Percentiles rank a stretch among this genome's conserved stretches.
Evolutionary conservation across 31 red algal species (phyloP).

Genomic region (Odonthalia washingtoniensis): DNA sequence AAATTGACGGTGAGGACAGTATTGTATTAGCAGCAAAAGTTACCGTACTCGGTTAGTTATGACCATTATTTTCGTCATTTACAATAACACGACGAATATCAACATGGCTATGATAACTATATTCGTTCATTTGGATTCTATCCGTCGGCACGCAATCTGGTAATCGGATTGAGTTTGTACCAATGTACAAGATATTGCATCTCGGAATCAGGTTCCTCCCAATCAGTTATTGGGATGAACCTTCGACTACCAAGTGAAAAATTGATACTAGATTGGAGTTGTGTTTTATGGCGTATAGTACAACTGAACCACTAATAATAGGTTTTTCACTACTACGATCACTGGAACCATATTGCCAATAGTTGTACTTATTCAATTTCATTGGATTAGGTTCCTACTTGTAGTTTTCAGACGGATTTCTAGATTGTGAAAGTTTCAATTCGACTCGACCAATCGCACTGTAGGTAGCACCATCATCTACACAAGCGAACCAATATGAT

Average conservation of each 20-base stretch:
- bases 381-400: not conserved
- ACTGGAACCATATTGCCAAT: not conserved
- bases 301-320: not conserved
- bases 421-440: not conserved
- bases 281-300: not conserved
- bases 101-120: not conserved
- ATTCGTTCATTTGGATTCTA: not conserved
- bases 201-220: not conserved
- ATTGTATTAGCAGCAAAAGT: too few relatives aligned
- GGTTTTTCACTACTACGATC: not conserved
- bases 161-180: not conserved
- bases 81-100: too few relatives aligned
- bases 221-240: not conserved
- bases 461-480: not conserved
- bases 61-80: too few relatives aligned
- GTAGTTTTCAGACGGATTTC: too few relatives aligned
- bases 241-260: not conserved
- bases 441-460: not conserved
- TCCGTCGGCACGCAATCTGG: not conserved
- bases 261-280: not conserved
- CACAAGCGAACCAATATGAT: not conserved
- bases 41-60: too few relatives aligned
- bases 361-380: not conserved
- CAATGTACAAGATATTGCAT: not conserved
- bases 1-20: too few relatives aligned